Evolutionary conservation across 371 early-diverging fungal genomes (phyloP).

Genomic region (Mucor irregularis): DNA sequence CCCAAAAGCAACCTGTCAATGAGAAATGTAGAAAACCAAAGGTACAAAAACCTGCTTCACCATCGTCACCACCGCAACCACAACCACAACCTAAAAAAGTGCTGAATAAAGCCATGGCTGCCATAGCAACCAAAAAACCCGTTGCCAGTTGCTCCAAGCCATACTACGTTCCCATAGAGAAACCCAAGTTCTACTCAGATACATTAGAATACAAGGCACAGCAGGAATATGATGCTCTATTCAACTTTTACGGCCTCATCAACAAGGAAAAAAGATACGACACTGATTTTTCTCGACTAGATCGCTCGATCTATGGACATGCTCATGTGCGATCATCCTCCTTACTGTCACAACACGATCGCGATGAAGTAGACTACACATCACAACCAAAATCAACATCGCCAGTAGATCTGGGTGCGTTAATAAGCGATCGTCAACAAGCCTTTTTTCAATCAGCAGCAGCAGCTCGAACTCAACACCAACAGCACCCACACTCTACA

Average conservation of each 20-base stretch:
- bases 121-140: background rate
- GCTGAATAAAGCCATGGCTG: too few relatives aligned
- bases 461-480: too few relatives aligned
- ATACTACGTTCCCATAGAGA: background rate
- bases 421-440: too few relatives aligned
- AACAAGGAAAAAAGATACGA: background rate
- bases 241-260: background rate
- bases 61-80: background rate
- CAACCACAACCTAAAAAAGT: background rate
- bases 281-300: constrained; percentile 11
- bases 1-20: too few relatives aligned
- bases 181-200: constrained; percentile 12
- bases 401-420: too few relatives aligned
- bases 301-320: constrained; percentile 1
- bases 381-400: too few relatives aligned
- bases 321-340: too few relatives aligned
- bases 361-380: too few relatives aligned
- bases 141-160: constrained; percentile 1
- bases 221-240: background rate
- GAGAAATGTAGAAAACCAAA: too few relatives aligned
- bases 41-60: too few relatives aligned
- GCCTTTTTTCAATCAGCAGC: too few relatives aligned
- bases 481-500: too few relatives aligned
- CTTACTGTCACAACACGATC: background rate
- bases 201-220: background rate